Evolutionary conservation across 1,139 yeast genomes (phyloP), one percentile per base, ranked within the genome.

Genomic region (Candida buenavistaensis): DNA sequence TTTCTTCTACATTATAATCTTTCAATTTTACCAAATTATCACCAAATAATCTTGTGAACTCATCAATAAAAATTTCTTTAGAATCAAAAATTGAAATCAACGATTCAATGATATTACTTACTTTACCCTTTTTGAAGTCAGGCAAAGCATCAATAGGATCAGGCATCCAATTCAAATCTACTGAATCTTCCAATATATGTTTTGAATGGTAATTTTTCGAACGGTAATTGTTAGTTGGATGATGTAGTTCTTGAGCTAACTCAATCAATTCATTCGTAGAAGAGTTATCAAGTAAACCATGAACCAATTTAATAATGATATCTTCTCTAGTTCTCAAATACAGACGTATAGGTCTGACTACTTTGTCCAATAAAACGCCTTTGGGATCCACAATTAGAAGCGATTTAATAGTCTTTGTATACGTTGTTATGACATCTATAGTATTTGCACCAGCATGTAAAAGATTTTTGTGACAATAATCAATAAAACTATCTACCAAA

Each of bases 121-220:
- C 77, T 34, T 71, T 70, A n/a, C 75, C 77, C 44, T 78, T 78
- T 36, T 77, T 73, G 56, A 88, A 87, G 54, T 89, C 96, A 0
- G 95, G 86, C 6, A 94, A 74, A 0, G 96, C 95, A 59, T 86
- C 96, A n/a, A 85, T 73, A 0, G 97, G 97, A 49, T 88, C 96
- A 0, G 97, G 97, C 6, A 60, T 62, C 97, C 97, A 90, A 20
- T 73, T 65, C 3, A 82, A 55, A 42, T 74, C 80, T 23, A 58
- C 57, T 27, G 55, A 44, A 37, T 71, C 77, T 35, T 72, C 75
- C 12, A 35, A 51, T 28, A 30, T 25, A 28, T 33, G 34, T 27
- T 26, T 39, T 2, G 32, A 20, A 17, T 35, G 36, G 21, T 28
- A 13, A 14, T 34, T 23, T 47, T 41, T 30, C 32, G 45, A 41